Evolutionary conservation across 768 basidiomycete genomes (phyloP), one percentile per base, ranked within the genome.

Genomic region (Tephrocybe sp.): DNA sequence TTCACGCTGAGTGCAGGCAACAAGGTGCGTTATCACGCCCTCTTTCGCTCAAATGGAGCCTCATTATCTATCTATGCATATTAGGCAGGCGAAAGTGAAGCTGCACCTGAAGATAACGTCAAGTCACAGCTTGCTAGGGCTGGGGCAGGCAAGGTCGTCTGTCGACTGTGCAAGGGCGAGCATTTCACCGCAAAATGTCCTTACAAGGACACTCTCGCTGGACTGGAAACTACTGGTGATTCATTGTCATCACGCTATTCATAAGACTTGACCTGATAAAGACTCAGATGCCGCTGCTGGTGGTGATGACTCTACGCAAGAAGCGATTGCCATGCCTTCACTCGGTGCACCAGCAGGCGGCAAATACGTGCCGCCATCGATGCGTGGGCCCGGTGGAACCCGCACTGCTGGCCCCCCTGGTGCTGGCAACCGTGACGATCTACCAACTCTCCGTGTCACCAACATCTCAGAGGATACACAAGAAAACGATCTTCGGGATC

Each of bases 141-240:
- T 1, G 93, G 92, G 54, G 85, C 84, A 18, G 93, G 93, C 65
- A 93, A 93, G 65, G 90, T 99, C 56, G 71, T 79, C 38, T 99
- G 97, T 79, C 81, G 97, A 57, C 73, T 97, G 49, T 98, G 97
- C 75, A 92, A 96, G 66, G 97, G 96, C 46, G 90, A 89, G 57
- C 97, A 98, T 74, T 98, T 95, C 71, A 99, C 97, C 12, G 90
- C 94, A 56, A 94, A 95, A 69, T 98, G 97, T 79, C 97, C 97
- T 5, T 95, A 94, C 80, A 97, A 94, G 72, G 94, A 98, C 62
- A 88, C 90, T 8, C 80, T 99, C 12, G 86, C 85, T 9, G 88
- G 83, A 3, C 74, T 93, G 42, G 90, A 85, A 45, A 76, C 75
- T 11, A 71, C 73, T 4, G 85, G 85, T 79, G n/a, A 61, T 47